Conservation (phyloP, 345 rosid species). For the Lepidium africanum region DNA sequence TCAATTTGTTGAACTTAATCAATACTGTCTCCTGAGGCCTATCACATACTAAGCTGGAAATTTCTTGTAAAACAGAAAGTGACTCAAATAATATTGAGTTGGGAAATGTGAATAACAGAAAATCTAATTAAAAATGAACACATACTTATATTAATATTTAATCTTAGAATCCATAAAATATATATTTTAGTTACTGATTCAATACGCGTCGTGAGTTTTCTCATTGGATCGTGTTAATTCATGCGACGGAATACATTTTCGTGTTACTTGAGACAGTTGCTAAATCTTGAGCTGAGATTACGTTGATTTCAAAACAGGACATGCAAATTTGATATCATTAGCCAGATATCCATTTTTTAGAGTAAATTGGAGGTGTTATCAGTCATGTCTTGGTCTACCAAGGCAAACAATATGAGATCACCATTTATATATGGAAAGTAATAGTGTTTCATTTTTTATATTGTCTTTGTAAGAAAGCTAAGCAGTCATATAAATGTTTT, state of each 20-base stretch:
- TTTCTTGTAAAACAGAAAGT: no score
- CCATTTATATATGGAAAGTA: background rate
- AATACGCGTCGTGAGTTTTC: conserved; percentile 63
- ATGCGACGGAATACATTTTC: conserved; percentile 77
- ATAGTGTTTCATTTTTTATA: background rate
- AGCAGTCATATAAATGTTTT: no score
- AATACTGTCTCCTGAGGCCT: no score
- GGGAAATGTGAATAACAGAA: no score
- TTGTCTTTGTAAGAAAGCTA: background rate
- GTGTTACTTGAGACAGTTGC: conserved; percentile 60
- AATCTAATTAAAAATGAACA: no score
- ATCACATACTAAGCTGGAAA: no score
- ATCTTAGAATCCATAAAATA: no score
- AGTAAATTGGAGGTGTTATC: background rate
- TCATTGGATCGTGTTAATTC: conserved; percentile 63
- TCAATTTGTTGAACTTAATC: no score
- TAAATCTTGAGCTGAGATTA: conserved; percentile 77
- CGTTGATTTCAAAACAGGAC: conserved; percentile 65
- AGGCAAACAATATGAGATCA: background rate
- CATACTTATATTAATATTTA: no score
- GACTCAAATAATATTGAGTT: no score
- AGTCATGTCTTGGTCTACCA: background rate
- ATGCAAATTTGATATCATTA: conserved; percentile 36
- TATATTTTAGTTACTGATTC: no score
- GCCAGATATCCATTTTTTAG: no score